These are phyloP conservation scores for Mucor velutinosus DNA, from an alignment of 371 early-diverging fungal genomes.

Conservation along the genomic window DNA sequence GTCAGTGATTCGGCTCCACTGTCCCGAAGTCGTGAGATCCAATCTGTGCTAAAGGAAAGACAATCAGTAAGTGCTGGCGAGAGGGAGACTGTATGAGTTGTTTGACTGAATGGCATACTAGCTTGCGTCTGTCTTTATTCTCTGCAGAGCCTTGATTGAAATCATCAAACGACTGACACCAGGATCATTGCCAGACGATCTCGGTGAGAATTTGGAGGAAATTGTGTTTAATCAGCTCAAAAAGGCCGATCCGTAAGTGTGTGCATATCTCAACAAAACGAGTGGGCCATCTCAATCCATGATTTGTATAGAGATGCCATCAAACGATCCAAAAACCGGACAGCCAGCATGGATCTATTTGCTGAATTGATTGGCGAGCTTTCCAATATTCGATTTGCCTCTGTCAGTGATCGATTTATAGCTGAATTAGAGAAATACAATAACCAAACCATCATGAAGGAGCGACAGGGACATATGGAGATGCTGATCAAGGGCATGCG, in stretches of 20 bases:
- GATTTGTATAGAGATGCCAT: slow-evolving; percentile 65
- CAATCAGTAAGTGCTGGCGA: slow-evolving; percentile 44
- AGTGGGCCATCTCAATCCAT: neutral
- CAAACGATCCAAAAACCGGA: slow-evolving; percentile 76
- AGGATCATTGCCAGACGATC: slow-evolving; percentile 76
- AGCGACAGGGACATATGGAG: slow-evolving; percentile 82
- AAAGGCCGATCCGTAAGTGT: slow-evolving; percentile 83
- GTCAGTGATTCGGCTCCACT: slow-evolving; percentile 52
- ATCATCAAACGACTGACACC: slow-evolving; percentile 77
- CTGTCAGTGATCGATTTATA: slow-evolving; percentile 93
- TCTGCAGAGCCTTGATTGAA: slow-evolving; percentile 85
- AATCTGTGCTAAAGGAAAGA: slow-evolving; percentile 48
- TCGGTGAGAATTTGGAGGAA: slow-evolving; percentile 91
- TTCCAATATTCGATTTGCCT: slow-evolving; percentile 86
- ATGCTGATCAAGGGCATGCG: slow-evolving; percentile 89
- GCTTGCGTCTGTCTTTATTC: slow-evolving; percentile 86
- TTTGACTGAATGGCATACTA: slow-evolving; percentile 23
- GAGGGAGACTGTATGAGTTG: neutral
- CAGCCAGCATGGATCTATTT: slow-evolving; percentile 86
- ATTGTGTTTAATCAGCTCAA: slow-evolving; percentile 89
- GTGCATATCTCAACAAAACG: too few relatives aligned
- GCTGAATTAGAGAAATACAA: slow-evolving; percentile 82
- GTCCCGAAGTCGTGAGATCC: slow-evolving; percentile 42
- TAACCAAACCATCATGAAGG: slow-evolving; percentile 52
- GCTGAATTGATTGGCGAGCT: slow-evolving; percentile 88